A percentile compares a stretch with the other conserved stretches of the same genome.
Evolutionary conservation across 2,329 filamentous ascomycete species (phyloP).

Genomic region (Lachnum nothofagi): DNA sequence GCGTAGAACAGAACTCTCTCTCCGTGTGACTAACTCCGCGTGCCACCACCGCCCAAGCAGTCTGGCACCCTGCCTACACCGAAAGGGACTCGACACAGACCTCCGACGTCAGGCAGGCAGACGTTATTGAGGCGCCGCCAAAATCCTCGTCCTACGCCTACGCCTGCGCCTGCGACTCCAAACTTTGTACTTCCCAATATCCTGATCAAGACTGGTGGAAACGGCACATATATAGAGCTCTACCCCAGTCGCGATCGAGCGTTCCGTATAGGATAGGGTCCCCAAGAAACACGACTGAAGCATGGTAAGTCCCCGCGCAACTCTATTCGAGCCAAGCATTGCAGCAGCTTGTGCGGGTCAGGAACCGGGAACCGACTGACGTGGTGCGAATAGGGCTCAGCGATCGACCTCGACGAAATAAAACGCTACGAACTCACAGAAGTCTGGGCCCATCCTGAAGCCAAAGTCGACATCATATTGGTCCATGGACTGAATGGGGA

Average conservation of each 20-base stretch:
- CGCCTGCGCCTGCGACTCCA: no score
- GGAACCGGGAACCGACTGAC: slow-evolving; percentile 6
- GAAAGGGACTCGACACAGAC: slow-evolving; percentile 1
- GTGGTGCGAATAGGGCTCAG: slow-evolving; percentile 38
- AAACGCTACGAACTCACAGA: slow-evolving; percentile 54
- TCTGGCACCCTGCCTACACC: slow-evolving; percentile 6
- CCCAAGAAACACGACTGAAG: slow-evolving; percentile 14
- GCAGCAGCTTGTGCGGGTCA: not conserved
- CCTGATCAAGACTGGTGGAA: not conserved
- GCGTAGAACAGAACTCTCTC: slow-evolving; percentile 15
- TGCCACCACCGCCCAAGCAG: slow-evolving; percentile 16
- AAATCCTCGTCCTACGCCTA: not conserved
- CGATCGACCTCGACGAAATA: slow-evolving; percentile 42
- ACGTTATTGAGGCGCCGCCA: slow-evolving; percentile 1
- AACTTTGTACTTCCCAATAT: not conserved
- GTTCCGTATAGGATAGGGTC: not conserved
- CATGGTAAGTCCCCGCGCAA: slow-evolving; percentile 19
- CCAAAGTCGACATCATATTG: slow-evolving; percentile 60
- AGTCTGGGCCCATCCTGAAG: slow-evolving; percentile 55
- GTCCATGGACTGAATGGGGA: slow-evolving; percentile 67
- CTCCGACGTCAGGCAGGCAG: slow-evolving; percentile 11
- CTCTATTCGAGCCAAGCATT: not conserved
- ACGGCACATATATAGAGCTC: not conserved
- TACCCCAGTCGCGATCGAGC: not conserved
- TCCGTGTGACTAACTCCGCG: slow-evolving; percentile 29